These are phyloP conservation scores for Hura crepitans DNA, from an alignment of 441 rosid species.

Conservation along the genomic window DNA sequence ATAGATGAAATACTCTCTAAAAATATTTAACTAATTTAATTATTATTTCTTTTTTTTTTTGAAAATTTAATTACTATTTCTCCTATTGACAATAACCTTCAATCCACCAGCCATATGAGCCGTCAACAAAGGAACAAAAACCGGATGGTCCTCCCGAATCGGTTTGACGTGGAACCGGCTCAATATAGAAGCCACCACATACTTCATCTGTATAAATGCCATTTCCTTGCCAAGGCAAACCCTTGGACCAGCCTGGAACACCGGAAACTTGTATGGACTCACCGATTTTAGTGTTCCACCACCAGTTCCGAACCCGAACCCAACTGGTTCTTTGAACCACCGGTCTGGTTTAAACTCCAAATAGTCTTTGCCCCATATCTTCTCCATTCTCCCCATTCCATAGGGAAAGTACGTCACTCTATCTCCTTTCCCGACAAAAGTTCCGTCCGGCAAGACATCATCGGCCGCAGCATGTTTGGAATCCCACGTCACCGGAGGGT, in stretches of 20 bases:
- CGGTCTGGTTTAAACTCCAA: conserved; percentile 62
- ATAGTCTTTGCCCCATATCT: conserved; percentile 60
- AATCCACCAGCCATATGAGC: conserved; percentile 85
- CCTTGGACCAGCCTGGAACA: conserved; percentile 80
- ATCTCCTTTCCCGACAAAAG: conserved; percentile 53
- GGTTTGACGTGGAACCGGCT: conserved; percentile 52
- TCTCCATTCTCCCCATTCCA: conserved; percentile 88
- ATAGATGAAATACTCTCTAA: too few relatives aligned
- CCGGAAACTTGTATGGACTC: conserved; percentile 60
- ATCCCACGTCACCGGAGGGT: conserved; percentile 88
- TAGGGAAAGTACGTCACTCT: conserved; percentile 76
- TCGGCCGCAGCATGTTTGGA: conserved; percentile 59
- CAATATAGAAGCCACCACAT: conserved; percentile 48
- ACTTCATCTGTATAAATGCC: conserved; percentile 81
- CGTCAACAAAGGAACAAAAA: conserved; percentile 66
- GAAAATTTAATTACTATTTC: conserved; percentile 13
- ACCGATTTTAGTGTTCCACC: conserved; percentile 31
- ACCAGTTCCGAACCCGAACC: neutral
- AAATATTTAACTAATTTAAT: neutral
- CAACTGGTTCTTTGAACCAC: conserved; percentile 45
- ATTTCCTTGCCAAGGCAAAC: conserved; percentile 75
- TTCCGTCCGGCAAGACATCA: conserved; percentile 67
- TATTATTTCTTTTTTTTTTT: too few relatives aligned
- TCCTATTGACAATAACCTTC: conserved; percentile 46
- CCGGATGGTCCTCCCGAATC: conserved; percentile 36